Evolutionary conservation across 75 land plant genomes (phyloP).

Genomic region (Sequoiadendron giganteum): DNA sequence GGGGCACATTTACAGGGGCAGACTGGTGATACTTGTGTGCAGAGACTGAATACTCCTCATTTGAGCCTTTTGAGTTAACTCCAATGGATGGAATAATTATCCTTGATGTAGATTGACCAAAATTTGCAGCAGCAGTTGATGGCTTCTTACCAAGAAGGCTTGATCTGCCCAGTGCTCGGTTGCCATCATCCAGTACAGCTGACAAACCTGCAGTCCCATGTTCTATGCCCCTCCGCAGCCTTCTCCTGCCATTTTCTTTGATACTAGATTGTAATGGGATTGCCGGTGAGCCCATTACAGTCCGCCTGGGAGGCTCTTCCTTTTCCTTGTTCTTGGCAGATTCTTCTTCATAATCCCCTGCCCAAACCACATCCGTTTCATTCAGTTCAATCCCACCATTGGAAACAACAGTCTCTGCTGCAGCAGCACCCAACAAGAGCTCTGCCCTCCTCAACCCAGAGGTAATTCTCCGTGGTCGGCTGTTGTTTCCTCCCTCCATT

Average conservation of each 20-base stretch:
- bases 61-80: not conserved
- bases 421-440: not conserved
- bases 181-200: slow-evolving; percentile 32
- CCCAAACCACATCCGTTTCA: slow-evolving; percentile 32
- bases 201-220: slow-evolving; percentile 32
- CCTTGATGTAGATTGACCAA: not conserved
- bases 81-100: not conserved
- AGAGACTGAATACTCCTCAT: not conserved
- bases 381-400: slow-evolving; percentile 2
- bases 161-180: slow-evolving; percentile 11
- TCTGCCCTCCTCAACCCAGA: slow-evolving; percentile 8
- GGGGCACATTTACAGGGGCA: slow-evolving; percentile 52
- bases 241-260: slow-evolving; percentile 14
- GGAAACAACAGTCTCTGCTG: not conserved
- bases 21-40: slow-evolving; percentile 30
- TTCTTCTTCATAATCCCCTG: slow-evolving; percentile 27
- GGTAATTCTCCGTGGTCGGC: not conserved
- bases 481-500: slow-evolving; percentile 6
- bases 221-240: slow-evolving; percentile 4
- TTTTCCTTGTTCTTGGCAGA: slow-evolving; percentile 25
- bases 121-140: slow-evolving; percentile 6
- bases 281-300: slow-evolving; percentile 1
- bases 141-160: slow-evolving; percentile 11
- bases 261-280: slow-evolving; percentile 20
- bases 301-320: slow-evolving; percentile 25